Conservation (phyloP, 352 stramenopile genomes). For the Pythium angustatum region DNA sequence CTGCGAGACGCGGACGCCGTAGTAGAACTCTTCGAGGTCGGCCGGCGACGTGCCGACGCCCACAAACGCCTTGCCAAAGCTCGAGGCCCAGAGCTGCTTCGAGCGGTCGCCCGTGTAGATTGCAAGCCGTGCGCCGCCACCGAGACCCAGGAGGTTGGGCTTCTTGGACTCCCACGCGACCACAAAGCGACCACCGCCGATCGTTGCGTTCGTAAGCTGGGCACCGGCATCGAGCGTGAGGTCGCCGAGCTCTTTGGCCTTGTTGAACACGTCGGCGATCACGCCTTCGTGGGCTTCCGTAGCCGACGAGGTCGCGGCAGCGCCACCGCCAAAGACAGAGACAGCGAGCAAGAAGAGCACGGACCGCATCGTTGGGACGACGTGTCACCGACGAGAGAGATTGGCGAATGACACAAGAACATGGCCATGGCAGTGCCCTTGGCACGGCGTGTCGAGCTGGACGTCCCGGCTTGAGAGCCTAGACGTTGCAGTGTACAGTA, state of each 20-base stretch:
- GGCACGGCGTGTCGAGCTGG: too few species aligned
- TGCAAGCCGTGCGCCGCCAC: slow-evolving; percentile 3
- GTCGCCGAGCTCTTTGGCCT: slow-evolving; percentile 12
- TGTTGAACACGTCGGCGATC: slow-evolving; percentile 12
- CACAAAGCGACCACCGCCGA: not conserved
- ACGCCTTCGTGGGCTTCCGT: not conserved
- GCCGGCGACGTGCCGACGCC: slow-evolving; percentile 10
- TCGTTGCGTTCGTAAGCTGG: slow-evolving; percentile 2
- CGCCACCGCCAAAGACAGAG: not conserved
- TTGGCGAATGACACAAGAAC: slow-evolving; percentile 17
- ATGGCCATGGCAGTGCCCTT: too few species aligned
- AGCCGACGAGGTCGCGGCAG: not conserved
- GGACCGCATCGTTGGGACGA: not conserved
- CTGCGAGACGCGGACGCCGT: slow-evolving; percentile 12
- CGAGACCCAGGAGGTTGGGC: not conserved
- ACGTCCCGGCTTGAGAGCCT: too few species aligned
- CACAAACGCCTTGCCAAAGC: slow-evolving; percentile 16
- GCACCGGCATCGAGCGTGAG: slow-evolving; percentile 11
- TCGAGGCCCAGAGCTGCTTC: slow-evolving; percentile 19
- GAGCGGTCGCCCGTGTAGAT: slow-evolving; percentile 9
- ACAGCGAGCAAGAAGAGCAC: slow-evolving; percentile 3
- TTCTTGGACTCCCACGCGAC: slow-evolving; percentile 9
- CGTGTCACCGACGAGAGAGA: not conserved
- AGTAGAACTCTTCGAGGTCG: slow-evolving; percentile 15
- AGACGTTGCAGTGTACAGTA: too few species aligned